Conservation (phyloP, 1,284 basidiomycete species). For the Marasmius fiardii region DNA sequence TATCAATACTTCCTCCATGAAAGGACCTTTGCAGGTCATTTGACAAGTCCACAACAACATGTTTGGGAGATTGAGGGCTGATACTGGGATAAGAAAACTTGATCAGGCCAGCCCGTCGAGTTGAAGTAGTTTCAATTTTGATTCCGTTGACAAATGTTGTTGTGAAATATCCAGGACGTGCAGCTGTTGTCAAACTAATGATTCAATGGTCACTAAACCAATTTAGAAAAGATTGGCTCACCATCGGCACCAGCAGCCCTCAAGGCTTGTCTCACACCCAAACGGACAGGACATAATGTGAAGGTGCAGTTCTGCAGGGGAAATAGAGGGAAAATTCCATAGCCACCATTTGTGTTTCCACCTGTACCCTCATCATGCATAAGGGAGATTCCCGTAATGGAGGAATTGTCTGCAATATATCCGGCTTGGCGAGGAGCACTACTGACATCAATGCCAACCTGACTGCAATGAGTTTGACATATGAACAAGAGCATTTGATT, state of each 20-base stretch:
- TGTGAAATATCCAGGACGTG: conserved; percentile 45
- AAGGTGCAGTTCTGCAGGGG: conserved; percentile 40
- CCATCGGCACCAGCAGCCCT: conserved; percentile 39
- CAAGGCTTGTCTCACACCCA: conserved; percentile 35
- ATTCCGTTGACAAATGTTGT: conserved; percentile 44
- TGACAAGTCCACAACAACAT: conserved; percentile 41
- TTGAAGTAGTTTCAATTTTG: conserved; percentile 43
- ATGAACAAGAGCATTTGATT: conserved; percentile 14
- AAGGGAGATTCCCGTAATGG: conserved; percentile 43
- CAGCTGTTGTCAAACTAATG: conserved; percentile 24
- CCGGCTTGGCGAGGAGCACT: conserved; percentile 44
- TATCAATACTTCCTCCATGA: conserved; percentile 37
- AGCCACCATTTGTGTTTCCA: conserved; percentile 46
- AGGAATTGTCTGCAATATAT: conserved; percentile 39
- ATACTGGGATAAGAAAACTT: conserved; percentile 39
- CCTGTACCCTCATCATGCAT: conserved; percentile 54
- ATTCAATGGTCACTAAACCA: not conserved
- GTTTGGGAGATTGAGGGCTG: conserved; percentile 24
- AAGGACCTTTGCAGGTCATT: conserved; percentile 48
- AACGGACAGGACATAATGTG: conserved; percentile 36
- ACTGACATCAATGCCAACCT: conserved; percentile 49
- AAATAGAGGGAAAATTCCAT: conserved; percentile 47
- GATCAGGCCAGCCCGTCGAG: conserved; percentile 40
- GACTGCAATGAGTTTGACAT: not conserved
- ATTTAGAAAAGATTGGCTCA: conserved; percentile 16